These are phyloP conservation scores for Canariomyces notabilis DNA, from an alignment of 2,329 filamentous ascomycete species.

Conservation along the genomic window DNA sequence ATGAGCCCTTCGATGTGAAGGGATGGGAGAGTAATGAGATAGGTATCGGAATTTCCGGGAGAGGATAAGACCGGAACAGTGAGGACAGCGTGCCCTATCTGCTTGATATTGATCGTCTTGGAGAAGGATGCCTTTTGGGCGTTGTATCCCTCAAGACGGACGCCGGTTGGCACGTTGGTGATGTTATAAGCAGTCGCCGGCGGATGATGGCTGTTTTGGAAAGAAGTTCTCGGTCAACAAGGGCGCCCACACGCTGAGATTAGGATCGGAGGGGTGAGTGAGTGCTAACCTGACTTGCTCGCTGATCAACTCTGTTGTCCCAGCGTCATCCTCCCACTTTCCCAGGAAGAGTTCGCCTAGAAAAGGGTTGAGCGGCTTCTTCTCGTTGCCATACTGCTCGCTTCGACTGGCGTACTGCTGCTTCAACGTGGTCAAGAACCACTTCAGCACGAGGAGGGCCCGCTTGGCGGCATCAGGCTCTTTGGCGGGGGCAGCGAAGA, in stretches of 20 bases:
- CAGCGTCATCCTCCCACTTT: conserved; percentile 77
- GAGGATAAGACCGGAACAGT: conserved; percentile 52
- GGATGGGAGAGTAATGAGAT: conserved; percentile 85
- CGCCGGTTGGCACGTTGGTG: conserved; percentile 76
- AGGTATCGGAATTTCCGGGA: conserved; percentile 57
- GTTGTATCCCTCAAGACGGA: conserved; percentile 82
- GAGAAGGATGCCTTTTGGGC: conserved; percentile 94
- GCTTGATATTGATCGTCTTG: conserved; percentile 89
- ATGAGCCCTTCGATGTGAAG: conserved; percentile 94
- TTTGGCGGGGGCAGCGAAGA: conserved; percentile 76
- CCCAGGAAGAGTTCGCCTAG: conserved; percentile 91
- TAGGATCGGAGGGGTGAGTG: not conserved
- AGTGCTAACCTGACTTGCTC: conserved; percentile 79
- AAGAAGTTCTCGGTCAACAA: conserved; percentile 5
- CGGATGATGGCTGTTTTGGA: conserved; percentile 74
- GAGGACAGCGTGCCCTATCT: conserved; percentile 82
- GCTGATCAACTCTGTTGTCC: conserved; percentile 79
- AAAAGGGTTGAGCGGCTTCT: conserved; percentile 97
- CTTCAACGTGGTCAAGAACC: conserved; percentile 91
- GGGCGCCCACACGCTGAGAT: not conserved
- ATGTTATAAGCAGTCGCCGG: conserved; percentile 94
- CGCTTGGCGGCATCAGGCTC: conserved; percentile 78
- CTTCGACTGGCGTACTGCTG: conserved; percentile 73
- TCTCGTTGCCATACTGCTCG: conserved; percentile 81
- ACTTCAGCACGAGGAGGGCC: conserved; percentile 83